These are phyloP conservation scores for Kwoniella sp. DNA, from an alignment of 768 basidiomycete species.

Conservation along the genomic window DNA sequence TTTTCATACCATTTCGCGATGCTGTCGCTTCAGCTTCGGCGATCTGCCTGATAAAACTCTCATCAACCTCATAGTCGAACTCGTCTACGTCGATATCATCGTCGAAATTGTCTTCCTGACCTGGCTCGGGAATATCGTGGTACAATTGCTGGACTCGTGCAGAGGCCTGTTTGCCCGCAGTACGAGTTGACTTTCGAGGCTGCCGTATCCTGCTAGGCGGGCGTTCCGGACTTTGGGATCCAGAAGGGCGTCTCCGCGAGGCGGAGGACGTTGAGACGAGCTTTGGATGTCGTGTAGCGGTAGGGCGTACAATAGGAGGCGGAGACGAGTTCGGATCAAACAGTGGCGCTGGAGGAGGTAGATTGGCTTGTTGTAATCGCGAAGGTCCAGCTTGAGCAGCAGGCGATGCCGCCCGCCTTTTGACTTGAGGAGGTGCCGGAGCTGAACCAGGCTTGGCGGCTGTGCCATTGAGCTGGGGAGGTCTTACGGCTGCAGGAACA, in stretches of 20 bases:
- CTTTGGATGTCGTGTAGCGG: neutral
- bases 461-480: neutral
- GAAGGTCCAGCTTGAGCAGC: slow-evolving; percentile 5
- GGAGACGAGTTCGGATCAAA: slow-evolving; percentile 7
- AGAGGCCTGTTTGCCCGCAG: slow-evolving; percentile 10
- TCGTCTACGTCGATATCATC: slow-evolving; percentile 20
- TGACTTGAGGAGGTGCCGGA: neutral
- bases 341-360: neutral
- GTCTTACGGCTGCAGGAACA: slow-evolving; percentile 14
- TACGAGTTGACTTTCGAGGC: slow-evolving; percentile 6
- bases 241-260: neutral
- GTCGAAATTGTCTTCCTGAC: slow-evolving; percentile 1
- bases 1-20: neutral
- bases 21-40: slow-evolving; percentile 28
- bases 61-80: slow-evolving; percentile 26
- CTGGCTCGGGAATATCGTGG: slow-evolving; percentile 3
- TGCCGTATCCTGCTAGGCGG: neutral
- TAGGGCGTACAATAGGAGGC: slow-evolving; percentile 10
- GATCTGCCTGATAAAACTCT: slow-evolving; percentile 28
- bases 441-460: neutral
- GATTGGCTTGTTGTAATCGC: neutral
- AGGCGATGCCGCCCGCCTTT: neutral
- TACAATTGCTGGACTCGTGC: slow-evolving; percentile 9
- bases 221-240: neutral
- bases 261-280: neutral